Evolutionary conservation across 23 red algal genomes (phyloP), one percentile per base, ranked within the genome.

Genomic region (Gracilaria gracilis): DNA sequence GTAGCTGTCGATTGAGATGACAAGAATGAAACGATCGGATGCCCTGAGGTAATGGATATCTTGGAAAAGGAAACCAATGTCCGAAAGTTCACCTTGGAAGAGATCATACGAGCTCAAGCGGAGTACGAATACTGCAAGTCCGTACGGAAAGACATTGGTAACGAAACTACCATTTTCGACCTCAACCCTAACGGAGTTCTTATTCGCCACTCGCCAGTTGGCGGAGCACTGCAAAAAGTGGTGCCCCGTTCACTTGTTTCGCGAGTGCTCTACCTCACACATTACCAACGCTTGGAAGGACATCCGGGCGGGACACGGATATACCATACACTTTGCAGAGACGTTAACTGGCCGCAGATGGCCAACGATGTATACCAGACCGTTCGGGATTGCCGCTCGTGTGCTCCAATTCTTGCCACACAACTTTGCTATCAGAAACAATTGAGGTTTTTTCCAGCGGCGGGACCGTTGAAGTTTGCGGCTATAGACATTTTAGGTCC

Each of bases 401-500:
- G 88, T 40, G 5, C 47, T 62, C 24, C 25, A 0, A 48, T 25
- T 14, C 87, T 44, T 20, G 49, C 35, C 0, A 54, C 25, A 23
- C 55, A 61, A 6, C 34, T 31, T 2, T 21, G 29, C 0, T 27
- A 17, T 1, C 37, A 46, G 74, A 57, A 69, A 31, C 40, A 39
- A 12, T 35, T 90, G 2, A 79, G 50, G 51, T 50, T 89, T 13
- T 55, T 89, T 27, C 86, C 67, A 5, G 70, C 73, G 19, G 32
- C 86, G 2, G 61, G 17, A 4, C 23, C 71, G 3, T 53, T 89
- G 35, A 27, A 90, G 53, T 81, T 33, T 28, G 27, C 34, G 38
- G 86, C 88, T 9, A 91, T 82, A 29, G 88, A 91, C 78, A 69
- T 91, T 37, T 27, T 69, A 0, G 57, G 88, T 17, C 88, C 73